Percentiles rank a stretch among this genome's conserved stretches.
Evolutionary conservation across 2,329 filamentous ascomycete species (phyloP).

Genomic region (Apiospora phragmitis): DNA sequence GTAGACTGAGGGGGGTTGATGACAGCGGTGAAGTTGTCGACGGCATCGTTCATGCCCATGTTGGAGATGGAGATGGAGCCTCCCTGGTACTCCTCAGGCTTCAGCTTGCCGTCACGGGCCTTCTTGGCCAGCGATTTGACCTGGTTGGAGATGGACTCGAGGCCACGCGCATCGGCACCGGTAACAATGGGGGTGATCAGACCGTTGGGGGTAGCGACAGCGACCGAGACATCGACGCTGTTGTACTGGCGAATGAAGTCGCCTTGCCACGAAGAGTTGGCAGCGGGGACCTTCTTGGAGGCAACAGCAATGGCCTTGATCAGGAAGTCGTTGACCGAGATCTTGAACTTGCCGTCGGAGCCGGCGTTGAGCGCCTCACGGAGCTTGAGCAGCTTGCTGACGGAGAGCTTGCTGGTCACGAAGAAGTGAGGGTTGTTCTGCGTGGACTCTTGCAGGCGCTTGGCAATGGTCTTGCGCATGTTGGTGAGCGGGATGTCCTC

Average conservation of each 20-base stretch:
- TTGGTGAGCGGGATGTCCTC: constrained; percentile 81
- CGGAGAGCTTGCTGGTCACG: constrained; percentile 86
- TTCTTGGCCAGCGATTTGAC: constrained; percentile 98
- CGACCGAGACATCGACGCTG: constrained; percentile 91
- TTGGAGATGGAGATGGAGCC: constrained; percentile 99
- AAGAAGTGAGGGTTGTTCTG: constrained; percentile 98
- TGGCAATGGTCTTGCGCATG: constrained; percentile 98
- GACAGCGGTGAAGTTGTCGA: constrained; percentile 96
- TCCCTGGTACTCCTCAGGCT: constrained; percentile 99
- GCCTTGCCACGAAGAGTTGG: constrained; percentile 93
- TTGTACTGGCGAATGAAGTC: constrained; percentile 92
- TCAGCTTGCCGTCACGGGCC: constrained; percentile 95
- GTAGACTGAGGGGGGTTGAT: constrained; percentile 98
- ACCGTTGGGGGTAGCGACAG: constrained; percentile 87
- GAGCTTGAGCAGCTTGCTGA: constrained; percentile 94
- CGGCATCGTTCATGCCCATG: constrained; percentile 98
- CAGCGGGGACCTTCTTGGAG: constrained; percentile 88
- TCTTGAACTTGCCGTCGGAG: constrained; percentile 92
- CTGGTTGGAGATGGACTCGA: constrained; percentile 81
- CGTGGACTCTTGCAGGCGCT: constrained; percentile 83
- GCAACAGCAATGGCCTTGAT: constrained; percentile 93
- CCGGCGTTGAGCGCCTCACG: constrained; percentile 89
- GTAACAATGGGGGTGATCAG: constrained; percentile 98
- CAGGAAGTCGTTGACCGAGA: constrained; percentile 99
- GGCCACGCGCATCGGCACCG: constrained; percentile 81